phyloP scores from a whole-genome alignment of 2,329 filamentous ascomycete species.

The Penicillium digitatum region DNA sequence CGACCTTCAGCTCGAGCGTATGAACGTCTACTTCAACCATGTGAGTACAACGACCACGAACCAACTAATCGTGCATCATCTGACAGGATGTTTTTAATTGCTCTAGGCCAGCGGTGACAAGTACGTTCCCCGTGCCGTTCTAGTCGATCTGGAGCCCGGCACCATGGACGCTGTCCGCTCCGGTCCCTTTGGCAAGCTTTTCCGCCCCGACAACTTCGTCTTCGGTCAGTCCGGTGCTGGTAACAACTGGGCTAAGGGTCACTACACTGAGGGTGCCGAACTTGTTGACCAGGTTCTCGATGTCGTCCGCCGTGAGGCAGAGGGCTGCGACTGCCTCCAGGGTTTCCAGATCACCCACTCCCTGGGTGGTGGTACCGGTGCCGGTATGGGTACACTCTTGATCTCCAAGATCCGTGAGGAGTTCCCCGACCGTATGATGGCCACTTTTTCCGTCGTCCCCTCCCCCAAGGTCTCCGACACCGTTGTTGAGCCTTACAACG shows the following conservation, averaged over 20 bases:
- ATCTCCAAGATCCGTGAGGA: conserved; percentile 99
- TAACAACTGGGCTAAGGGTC: conserved; percentile 99
- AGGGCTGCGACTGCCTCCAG: conserved; percentile 98
- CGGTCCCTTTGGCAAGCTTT: conserved; percentile 96
- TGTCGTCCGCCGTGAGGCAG: conserved; percentile 96
- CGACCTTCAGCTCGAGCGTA: conserved; percentile 98
- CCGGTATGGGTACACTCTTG: conserved; percentile 98
- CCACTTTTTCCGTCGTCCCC: conserved; percentile 97
- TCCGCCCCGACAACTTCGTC: conserved; percentile 99
- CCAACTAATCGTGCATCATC: background rate
- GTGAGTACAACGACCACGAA: conserved; percentile 42
- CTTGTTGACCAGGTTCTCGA: conserved; percentile 97
- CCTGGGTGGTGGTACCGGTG: conserved; percentile 99
- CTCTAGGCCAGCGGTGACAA: conserved; percentile 88
- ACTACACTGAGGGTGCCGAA: conserved; percentile 99
- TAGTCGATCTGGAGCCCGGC: conserved; percentile 98
- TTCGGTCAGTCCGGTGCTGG: conserved; percentile 99
- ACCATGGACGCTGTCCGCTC: conserved; percentile 99
- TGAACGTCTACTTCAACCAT: conserved; percentile 99
- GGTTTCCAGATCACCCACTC: conserved; percentile 99
- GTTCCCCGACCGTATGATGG: conserved; percentile 99
- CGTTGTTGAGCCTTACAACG: conserved; percentile 99
- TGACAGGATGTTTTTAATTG: conserved; percentile 3
- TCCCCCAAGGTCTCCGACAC: conserved; percentile 99
- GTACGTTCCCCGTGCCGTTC: conserved; percentile 97